These are phyloP conservation scores for Teratosphaeriaceae sp. DNA, from an alignment of 2,329 filamentous ascomycete genomes.

Conservation along the genomic window DNA sequence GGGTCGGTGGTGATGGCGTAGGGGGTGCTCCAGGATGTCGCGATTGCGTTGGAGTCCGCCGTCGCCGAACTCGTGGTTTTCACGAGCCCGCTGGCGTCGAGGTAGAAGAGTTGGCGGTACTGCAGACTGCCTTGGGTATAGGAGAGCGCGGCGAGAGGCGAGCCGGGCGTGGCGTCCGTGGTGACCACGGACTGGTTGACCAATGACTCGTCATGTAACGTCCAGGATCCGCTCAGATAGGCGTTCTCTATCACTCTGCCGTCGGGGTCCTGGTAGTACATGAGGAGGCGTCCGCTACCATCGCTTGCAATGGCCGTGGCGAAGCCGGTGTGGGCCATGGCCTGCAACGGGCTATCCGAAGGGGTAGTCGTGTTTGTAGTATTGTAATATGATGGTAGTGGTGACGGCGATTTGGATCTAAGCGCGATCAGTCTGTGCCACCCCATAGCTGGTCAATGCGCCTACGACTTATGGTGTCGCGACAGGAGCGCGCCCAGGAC, in stretches of 20 bases:
- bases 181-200: constrained; percentile 11
- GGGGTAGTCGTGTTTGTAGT: not conserved
- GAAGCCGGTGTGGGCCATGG: constrained; percentile 12
- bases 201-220: constrained; percentile 2
- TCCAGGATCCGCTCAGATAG: constrained; percentile 10
- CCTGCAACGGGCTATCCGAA: not conserved
- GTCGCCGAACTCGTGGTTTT: constrained; percentile 7
- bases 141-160: constrained; percentile 13
- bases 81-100: constrained; percentile 8
- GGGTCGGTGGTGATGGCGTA: constrained; percentile 2
- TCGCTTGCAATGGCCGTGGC: constrained; percentile 6
- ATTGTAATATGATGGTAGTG: not conserved
- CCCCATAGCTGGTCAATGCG: not conserved
- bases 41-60: not conserved
- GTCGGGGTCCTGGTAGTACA: constrained; percentile 11
- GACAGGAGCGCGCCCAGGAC: constrained; percentile 10
- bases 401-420: not conserved
- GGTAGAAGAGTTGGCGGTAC: constrained; percentile 14
- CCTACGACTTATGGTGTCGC: not conserved
- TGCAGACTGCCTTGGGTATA: constrained; percentile 6
- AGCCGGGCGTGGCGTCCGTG: constrained; percentile 4
- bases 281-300: constrained; percentile 2
- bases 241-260: constrained; percentile 12
- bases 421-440: not conserved
- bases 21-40: constrained; percentile 5